These are phyloP conservation scores for Physaria fendleri DNA, from an alignment of 345 rosid genomes.

Conservation along the genomic window DNA sequence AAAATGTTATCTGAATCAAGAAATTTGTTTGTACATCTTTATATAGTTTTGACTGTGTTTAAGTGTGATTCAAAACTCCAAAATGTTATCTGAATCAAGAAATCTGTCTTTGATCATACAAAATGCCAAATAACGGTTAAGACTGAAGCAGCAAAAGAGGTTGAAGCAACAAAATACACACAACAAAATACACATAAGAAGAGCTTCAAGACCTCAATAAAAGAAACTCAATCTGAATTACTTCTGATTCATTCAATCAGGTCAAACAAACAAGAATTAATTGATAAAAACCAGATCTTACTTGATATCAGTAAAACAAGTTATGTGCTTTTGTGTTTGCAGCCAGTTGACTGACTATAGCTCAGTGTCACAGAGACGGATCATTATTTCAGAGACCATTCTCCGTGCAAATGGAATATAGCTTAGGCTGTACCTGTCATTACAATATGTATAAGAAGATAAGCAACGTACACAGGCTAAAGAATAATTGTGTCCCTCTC, in stretches of 20 bases:
- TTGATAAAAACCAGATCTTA: too few relatives aligned
- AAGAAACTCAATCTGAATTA: conserved; percentile 1
- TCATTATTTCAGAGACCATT: conserved; percentile 69
- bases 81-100: background rate
- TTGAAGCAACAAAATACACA: conserved; percentile 4
- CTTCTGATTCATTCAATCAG: background rate
- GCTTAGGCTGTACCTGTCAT: conserved; percentile 83
- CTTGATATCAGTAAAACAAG: background rate
- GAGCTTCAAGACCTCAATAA: background rate
- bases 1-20: background rate
- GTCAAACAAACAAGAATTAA: too few relatives aligned
- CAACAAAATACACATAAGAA: too few relatives aligned
- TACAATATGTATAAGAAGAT: conserved; percentile 5
- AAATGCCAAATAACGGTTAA: background rate
- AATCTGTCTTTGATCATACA: background rate
- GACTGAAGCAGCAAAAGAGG: background rate
- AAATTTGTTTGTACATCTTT: background rate
- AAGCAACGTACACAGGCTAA: conserved; percentile 4
- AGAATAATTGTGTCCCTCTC: background rate
- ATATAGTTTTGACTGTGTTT: background rate
- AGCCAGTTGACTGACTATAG: conserved; percentile 35
- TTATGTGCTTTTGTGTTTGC: background rate
- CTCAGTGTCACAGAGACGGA: conserved; percentile 84
- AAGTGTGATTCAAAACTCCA: background rate
- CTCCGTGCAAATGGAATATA: conserved; percentile 85